phyloP scores from a whole-genome alignment of 2,329 filamentous ascomycete species.

The Domatiomyces globalis region DNA sequence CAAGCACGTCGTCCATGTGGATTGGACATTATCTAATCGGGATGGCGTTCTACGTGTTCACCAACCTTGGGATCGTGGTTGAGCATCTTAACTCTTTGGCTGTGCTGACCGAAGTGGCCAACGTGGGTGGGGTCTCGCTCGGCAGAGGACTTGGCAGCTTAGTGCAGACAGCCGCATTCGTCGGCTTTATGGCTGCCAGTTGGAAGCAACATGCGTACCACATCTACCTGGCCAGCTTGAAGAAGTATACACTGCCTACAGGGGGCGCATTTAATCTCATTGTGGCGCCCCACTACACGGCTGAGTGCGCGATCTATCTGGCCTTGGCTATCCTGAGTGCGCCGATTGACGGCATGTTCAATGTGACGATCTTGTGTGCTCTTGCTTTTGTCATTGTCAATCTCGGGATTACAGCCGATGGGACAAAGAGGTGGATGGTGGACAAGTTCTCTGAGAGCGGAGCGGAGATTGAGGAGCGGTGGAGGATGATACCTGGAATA shows the following conservation, averaged over 20 bases:
- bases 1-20: slow-evolving; percentile 68
- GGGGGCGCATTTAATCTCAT: slow-evolving; percentile 57
- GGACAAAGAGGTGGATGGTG: slow-evolving; percentile 66
- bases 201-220: slow-evolving; percentile 63
- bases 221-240: slow-evolving; percentile 51
- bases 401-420: slow-evolving; percentile 64
- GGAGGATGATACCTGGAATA: slow-evolving; percentile 9
- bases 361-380: slow-evolving; percentile 58
- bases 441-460: slow-evolving; percentile 43
- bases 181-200: slow-evolving; percentile 56
- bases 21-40: slow-evolving; percentile 70
- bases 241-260: slow-evolving; percentile 70
- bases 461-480: slow-evolving; percentile 5
- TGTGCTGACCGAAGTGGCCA: background rate
- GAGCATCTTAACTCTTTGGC: slow-evolving; percentile 33
- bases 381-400: slow-evolving; percentile 63
- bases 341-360: slow-evolving; percentile 48
- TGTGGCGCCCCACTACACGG: slow-evolving; percentile 81
- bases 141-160: background rate
- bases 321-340: slow-evolving; percentile 62
- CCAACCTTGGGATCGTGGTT: slow-evolving; percentile 67
- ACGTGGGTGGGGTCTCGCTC: slow-evolving; percentile 32
- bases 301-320: slow-evolving; percentile 72
- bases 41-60: slow-evolving; percentile 58
- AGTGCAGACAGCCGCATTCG: background rate